Evolutionary conservation across 176 grass and related monocot genomes (phyloP).

Genomic region (Aechmea fasciata): DNA sequence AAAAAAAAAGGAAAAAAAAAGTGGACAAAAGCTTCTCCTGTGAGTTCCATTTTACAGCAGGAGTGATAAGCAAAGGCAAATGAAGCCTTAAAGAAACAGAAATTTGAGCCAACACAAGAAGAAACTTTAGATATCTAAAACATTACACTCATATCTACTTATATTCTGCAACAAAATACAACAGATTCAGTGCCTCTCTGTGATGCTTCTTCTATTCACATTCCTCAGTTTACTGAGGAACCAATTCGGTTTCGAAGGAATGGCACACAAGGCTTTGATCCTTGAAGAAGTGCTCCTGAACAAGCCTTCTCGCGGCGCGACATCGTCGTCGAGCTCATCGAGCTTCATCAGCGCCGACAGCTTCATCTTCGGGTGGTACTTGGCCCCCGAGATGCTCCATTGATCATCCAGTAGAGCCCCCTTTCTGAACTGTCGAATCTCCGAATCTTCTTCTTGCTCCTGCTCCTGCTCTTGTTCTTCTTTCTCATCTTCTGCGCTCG

Average conservation of each 20-base stretch:
- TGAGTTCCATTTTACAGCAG: too few relatives aligned
- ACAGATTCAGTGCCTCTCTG: slow-evolving; percentile 34
- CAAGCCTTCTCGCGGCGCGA: slow-evolving; percentile 42
- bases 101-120: too few relatives aligned
- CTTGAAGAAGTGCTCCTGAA: slow-evolving; percentile 57
- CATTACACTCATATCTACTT: background rate
- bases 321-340: slow-evolving; percentile 34
- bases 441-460: slow-evolving; percentile 34
- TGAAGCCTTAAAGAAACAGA: background rate
- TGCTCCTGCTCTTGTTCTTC: slow-evolving; percentile 30
- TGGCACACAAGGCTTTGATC: slow-evolving; percentile 73
- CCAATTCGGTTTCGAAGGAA: slow-evolving; percentile 71
- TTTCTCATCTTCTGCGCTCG: slow-evolving; percentile 42
- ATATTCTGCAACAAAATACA: background rate
- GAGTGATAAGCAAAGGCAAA: too few relatives aligned
- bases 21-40: too few relatives aligned
- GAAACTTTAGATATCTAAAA: too few relatives aligned
- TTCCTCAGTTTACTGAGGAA: slow-evolving; percentile 74
- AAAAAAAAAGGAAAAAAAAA: too few relatives aligned
- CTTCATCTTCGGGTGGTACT: slow-evolving; percentile 52
- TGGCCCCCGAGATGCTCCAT: slow-evolving; percentile 59
- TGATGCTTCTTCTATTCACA: slow-evolving; percentile 43
- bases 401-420: slow-evolving; percentile 34
- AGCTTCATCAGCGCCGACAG: slow-evolving; percentile 92
- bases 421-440: slow-evolving; percentile 10